Conservation (phyloP, 805 yeast species). For the Hanseniaspora pseudoguilliermondii region DNA sequence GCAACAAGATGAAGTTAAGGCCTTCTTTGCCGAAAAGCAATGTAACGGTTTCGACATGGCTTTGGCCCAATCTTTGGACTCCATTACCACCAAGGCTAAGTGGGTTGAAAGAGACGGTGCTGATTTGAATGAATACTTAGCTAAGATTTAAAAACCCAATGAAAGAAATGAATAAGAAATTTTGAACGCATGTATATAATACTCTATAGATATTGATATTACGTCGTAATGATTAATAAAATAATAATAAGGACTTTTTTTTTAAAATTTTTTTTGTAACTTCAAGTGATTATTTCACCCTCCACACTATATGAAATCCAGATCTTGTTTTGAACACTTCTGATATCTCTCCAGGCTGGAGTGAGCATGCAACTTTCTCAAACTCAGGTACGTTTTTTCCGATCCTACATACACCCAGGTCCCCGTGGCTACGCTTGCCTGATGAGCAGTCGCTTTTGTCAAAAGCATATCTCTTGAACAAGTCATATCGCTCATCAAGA, state of each 20-base stretch:
- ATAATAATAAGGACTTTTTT: too few relatives aligned
- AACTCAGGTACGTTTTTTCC: slow-evolving; percentile 95
- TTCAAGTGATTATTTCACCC: slow-evolving; percentile 45
- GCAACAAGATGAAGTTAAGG: slow-evolving; percentile 38
- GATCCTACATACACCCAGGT: slow-evolving; percentile 72
- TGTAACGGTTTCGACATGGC: slow-evolving; percentile 55
- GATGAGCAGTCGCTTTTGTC: slow-evolving; percentile 79
- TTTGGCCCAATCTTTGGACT: slow-evolving; percentile 53
- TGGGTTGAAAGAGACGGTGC: slow-evolving; percentile 49
- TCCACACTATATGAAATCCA: slow-evolving; percentile 78
- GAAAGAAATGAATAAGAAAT: neutral
- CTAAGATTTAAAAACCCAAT: slow-evolving; percentile 19
- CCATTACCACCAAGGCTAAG: slow-evolving; percentile 40
- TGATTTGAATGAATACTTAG: slow-evolving; percentile 39
- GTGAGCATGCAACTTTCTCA: slow-evolving; percentile 72
- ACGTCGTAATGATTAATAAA: neutral
- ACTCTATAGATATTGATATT: too few relatives aligned
- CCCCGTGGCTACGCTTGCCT: slow-evolving; percentile 69
- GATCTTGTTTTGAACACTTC: slow-evolving; percentile 78
- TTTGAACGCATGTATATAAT: too few relatives aligned
- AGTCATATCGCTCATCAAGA: slow-evolving; percentile 55
- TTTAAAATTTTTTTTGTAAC: too few relatives aligned
- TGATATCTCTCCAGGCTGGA: slow-evolving; percentile 73
- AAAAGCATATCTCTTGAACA: slow-evolving; percentile 67
- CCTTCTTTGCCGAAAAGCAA: slow-evolving; percentile 40